phyloP scores from a whole-genome alignment of 495 filamentous ascomycete species.

The Geoglossum glabrum region DNA sequence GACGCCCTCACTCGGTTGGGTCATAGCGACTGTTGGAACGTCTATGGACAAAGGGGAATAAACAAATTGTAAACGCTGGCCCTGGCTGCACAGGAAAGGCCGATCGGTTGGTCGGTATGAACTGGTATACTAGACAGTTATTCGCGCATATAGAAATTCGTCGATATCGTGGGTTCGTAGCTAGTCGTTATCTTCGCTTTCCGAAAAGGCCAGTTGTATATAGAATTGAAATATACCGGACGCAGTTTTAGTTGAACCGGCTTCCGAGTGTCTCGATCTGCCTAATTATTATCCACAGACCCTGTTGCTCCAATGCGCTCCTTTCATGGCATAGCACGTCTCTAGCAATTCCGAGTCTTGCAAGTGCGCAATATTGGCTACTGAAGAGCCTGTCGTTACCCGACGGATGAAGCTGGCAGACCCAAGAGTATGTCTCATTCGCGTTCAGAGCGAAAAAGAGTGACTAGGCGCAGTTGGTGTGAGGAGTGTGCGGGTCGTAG shows the following conservation, averaged over 20 bases:
- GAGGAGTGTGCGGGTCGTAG: background rate
- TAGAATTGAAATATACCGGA: background rate
- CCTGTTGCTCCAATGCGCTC: background rate
- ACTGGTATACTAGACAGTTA: background rate
- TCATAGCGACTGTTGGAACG: background rate
- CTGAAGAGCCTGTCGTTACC: background rate
- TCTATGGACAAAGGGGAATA: conserved; percentile 1
- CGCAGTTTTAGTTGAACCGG: background rate
- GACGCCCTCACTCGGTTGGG: background rate
- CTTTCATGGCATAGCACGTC: background rate
- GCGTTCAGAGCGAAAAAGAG: background rate
- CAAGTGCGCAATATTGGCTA: background rate
- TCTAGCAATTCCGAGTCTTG: background rate
- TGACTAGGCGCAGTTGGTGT: background rate
- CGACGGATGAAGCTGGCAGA: background rate
- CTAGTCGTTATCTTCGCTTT: background rate
- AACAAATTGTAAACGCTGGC: background rate
- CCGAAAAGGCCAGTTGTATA: background rate
- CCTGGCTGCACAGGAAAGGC: background rate
- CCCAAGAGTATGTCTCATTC: background rate
- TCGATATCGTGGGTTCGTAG: background rate
- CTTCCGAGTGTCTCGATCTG: background rate
- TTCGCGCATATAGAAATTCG: background rate
- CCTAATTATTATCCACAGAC: background rate
- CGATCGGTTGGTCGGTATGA: background rate